Evolutionary conservation across 805 yeast genomes (phyloP).

Genomic region (Starmerella floris): DNA sequence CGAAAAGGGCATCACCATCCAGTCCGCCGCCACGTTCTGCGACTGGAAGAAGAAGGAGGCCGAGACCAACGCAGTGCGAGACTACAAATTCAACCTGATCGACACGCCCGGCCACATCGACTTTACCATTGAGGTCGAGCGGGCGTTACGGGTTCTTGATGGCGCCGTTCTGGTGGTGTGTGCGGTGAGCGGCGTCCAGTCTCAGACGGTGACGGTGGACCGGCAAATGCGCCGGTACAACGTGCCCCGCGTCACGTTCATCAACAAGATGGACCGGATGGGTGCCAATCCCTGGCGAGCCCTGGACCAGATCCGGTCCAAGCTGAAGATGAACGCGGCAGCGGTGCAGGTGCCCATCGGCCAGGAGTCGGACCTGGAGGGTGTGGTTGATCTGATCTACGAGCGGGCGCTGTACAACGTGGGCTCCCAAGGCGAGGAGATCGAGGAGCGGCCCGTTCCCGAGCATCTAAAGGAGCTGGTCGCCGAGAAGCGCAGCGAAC

Average conservation of each 20-base stretch:
- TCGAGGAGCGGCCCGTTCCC: constrained; percentile 58
- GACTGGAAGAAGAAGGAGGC: constrained; percentile 61
- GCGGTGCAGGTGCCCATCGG: constrained; percentile 98
- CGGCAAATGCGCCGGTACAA: constrained; percentile 98
- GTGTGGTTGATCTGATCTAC: constrained; percentile 84
- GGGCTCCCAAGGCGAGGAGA: constrained; percentile 63
- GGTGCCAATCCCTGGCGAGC: constrained; percentile 96
- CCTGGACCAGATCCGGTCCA: constrained; percentile 75
- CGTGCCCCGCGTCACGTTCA: constrained; percentile 90
- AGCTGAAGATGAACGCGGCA: constrained; percentile 88
- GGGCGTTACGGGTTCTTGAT: constrained; percentile 94
- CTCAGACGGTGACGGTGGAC: constrained; percentile 96
- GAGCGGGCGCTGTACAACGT: constrained; percentile 78
- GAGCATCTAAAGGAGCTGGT: constrained; percentile 66
- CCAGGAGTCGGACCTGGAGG: constrained; percentile 67
- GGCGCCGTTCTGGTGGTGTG: constrained; percentile 98
- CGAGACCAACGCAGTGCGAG: constrained; percentile 19
- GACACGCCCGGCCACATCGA: constrained; percentile 99
- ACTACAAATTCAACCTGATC: constrained; percentile 82
- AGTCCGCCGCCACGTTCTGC: constrained; percentile 97
- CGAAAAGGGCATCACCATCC: constrained; percentile 97
- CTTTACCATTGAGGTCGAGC: constrained; percentile 95
- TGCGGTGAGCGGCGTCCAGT: constrained; percentile 97
- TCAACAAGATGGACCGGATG: constrained; percentile 98
- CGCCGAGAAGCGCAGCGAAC: constrained; percentile 71